phyloP scores from a whole-genome alignment of 345 rosid species.

The Brassica carinata region DNA sequence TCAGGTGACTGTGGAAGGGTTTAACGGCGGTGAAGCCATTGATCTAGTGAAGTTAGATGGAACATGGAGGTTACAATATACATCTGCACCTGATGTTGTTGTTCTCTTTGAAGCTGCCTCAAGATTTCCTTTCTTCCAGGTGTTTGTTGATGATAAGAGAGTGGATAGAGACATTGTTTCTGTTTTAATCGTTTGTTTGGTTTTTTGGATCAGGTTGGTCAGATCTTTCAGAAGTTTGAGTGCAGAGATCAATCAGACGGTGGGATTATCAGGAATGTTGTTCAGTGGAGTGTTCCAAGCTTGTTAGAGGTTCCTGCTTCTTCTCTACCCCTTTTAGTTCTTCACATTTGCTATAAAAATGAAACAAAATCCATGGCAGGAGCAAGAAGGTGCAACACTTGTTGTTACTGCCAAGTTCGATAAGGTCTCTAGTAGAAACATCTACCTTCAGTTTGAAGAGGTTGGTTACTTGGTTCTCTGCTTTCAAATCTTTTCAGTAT shows the following conservation, averaged over 20 bases:
- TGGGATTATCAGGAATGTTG: constrained; percentile 83
- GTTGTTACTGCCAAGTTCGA: constrained; percentile 87
- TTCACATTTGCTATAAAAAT: constrained; percentile 15
- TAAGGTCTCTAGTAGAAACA: constrained; percentile 67
- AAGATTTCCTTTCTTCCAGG: constrained; percentile 88
- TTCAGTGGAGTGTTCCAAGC: constrained; percentile 79
- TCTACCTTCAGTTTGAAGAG: constrained; percentile 91
- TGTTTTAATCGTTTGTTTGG: constrained; percentile 2
- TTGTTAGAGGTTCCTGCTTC: constrained; percentile 64
- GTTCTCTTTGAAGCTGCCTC: constrained; percentile 84
- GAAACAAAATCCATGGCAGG: constrained; percentile 50
- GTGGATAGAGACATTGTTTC: not conserved
- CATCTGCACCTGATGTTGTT: constrained; percentile 89
- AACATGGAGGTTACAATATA: constrained; percentile 92
- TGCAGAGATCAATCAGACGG: constrained; percentile 59
- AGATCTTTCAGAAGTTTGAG: constrained; percentile 79
- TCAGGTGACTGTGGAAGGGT: constrained; percentile 78
- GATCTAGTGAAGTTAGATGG: constrained; percentile 78
- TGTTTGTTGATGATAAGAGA: constrained; percentile 29
- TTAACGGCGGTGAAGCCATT: constrained; percentile 65
- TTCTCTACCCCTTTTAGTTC: constrained; percentile 15
- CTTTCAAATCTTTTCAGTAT: constrained; percentile 4
- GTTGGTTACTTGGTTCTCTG: no score
- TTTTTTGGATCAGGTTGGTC: constrained; percentile 68
- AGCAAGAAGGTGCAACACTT: constrained; percentile 85